Evolutionary conservation across 306 rosid genomes (phyloP), one percentile per base, ranked within the genome.

Genomic region (Glycine latifolia): DNA sequence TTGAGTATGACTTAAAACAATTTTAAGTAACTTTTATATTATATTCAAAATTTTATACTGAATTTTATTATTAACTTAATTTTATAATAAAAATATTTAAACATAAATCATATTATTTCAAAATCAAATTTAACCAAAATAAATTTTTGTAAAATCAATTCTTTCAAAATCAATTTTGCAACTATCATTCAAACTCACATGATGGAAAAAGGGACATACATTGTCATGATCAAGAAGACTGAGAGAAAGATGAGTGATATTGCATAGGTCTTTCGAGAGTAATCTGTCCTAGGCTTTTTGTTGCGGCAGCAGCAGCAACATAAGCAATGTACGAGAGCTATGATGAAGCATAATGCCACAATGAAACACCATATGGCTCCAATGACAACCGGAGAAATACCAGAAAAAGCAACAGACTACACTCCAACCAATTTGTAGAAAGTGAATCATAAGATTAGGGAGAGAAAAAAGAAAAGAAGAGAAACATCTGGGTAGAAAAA

Each of bases 331-430:
- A 77, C 71, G 0, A 66, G 80, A 71, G 72, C 55, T 31, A 84
- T 80, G 55, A 84, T 11, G 60, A 80, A 52, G 81, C 52, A 17
- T 16, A 85, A 4, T 43, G 39, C 65, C 55, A 46, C 71, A 6
- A 74, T 15, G 15, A 75, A 7, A 67, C 70, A 89, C 94, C 94
- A 91, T 0, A 71, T 0, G 0, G 31, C 87, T 10, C 86, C 89
- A 35, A 66, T 26, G 46, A 46, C 60, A 46, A 87, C 75, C 50
- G 81, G 35, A 15, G 91, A 88, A 44, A 59, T 78, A 10, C 81
- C 90, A 10, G 91, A 87, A 44, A 65, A 87, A 14, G 71, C 63
- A 59, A 87, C 83, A 54, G 91, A 91, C 92, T 87, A 83, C 56
- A 62, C 55, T 26, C 53, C 46, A 50, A 50, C 48, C 62, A 71